A percentile compares a stretch with the other conserved stretches of the same genome.
Conservation (phyloP, 805 yeast species). For the Blastobotrys chiropterorum region DNA sequence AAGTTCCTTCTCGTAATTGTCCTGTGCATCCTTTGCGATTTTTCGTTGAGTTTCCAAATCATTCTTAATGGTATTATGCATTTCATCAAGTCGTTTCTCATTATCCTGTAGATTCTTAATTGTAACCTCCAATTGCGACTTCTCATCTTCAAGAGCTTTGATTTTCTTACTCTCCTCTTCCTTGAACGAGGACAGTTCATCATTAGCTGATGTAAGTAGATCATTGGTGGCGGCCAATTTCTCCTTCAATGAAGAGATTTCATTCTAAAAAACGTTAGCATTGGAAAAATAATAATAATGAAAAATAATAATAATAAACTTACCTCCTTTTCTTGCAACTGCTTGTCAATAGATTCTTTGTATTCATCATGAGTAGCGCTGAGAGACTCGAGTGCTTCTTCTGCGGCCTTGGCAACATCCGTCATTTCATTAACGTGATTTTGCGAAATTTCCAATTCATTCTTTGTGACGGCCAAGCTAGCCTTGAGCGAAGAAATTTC, state of each 20-base stretch:
- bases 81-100: slow-evolving; percentile 29
- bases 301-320: slow-evolving; percentile 2
- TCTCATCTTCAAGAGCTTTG: slow-evolving; percentile 20
- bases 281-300: not conserved
- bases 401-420: slow-evolving; percentile 58
- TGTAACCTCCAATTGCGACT: slow-evolving; percentile 10
- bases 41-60: slow-evolving; percentile 41
- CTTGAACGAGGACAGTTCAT: slow-evolving; percentile 19
- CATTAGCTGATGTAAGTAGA: slow-evolving; percentile 14
- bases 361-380: slow-evolving; percentile 48
- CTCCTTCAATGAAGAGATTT: slow-evolving; percentile 20
- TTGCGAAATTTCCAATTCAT: slow-evolving; percentile 52
- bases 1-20: slow-evolving; percentile 50
- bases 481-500: slow-evolving; percentile 31
- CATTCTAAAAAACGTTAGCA: slow-evolving; percentile 11
- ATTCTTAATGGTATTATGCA: slow-evolving; percentile 24
- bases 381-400: slow-evolving; percentile 52
- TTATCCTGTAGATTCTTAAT: slow-evolving; percentile 23
- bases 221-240: slow-evolving; percentile 14
- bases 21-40: slow-evolving; percentile 44
- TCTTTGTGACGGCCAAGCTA: slow-evolving; percentile 43
- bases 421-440: slow-evolving; percentile 56
- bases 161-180: slow-evolving; percentile 22
- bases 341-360: slow-evolving; percentile 26
- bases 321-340: slow-evolving; percentile 14